Evolutionary conservation across 1,284 basidiomycete genomes (phyloP).

Genomic region (Apiotrichum veenhuisii): DNA sequence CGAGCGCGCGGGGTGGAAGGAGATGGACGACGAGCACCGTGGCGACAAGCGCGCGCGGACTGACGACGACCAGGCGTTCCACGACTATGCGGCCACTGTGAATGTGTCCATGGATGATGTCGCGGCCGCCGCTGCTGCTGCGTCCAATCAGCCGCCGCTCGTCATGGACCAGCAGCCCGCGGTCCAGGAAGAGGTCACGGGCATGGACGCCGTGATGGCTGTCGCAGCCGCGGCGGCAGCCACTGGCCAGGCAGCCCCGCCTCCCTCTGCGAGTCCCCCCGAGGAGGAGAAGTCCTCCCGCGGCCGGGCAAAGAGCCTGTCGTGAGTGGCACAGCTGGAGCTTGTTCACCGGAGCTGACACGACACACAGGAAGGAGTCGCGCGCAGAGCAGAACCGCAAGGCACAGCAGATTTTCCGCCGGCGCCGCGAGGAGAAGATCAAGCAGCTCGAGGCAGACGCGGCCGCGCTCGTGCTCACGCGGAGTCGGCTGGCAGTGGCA

Average conservation of each 20-base stretch:
- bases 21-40: slow-evolving; percentile 30
- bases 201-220: neutral
- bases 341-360: neutral
- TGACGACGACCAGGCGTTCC: neutral
- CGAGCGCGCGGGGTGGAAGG: slow-evolving; percentile 45
- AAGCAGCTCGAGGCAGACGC: slow-evolving; percentile 41
- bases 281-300: neutral
- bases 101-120: neutral
- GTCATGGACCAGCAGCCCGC: neutral
- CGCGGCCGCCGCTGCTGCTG: neutral
- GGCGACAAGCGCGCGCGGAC: slow-evolving; percentile 3
- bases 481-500: slow-evolving; percentile 25
- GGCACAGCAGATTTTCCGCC: slow-evolving; percentile 47
- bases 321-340: neutral
- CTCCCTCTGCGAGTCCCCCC: neutral
- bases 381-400: slow-evolving; percentile 48
- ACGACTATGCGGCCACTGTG: neutral
- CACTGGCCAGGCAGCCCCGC: neutral
- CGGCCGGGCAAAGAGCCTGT: neutral
- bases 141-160: neutral
- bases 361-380: slow-evolving; percentile 21
- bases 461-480: slow-evolving; percentile 25
- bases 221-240: neutral
- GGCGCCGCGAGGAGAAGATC: slow-evolving; percentile 46
- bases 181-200: neutral